Evolutionary conservation across 2,329 filamentous ascomycete genomes (phyloP), one percentile per base, ranked within the genome.

Genomic region (Lachnellula willkommii): DNA sequence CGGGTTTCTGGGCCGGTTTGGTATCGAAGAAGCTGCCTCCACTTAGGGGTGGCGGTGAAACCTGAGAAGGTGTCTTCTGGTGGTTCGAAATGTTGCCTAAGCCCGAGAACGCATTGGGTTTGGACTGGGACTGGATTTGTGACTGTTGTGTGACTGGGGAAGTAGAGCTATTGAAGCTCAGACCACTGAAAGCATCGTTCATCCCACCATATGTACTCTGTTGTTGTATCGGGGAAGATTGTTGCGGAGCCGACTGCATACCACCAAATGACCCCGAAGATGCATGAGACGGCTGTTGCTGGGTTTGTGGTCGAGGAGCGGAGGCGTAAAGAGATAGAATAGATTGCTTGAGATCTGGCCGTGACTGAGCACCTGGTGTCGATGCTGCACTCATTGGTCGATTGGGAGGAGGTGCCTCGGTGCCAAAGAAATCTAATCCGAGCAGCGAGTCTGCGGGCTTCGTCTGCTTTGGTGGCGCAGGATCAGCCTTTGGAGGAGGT

Each of bases 291-390:
- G 79, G 74, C 45, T 74, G 71, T 55, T 78, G 76, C 54, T 73
- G 76, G 26, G 83, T 77, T 64, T 89, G 87, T n/a, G 89, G 84
- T 68, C 90, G 88, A 1, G 91, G 88, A 5, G 84, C 83, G 7
- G 90, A 88, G 11, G 92, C 90, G 70, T 99, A 99, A 15, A 99
- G 80, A 7, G 94, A 99, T 49, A 99, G 75, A 58, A 99, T 99
- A 2, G 93, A 97, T 72, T 96, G 93, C 74, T 99, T 99, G 58
- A 99, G 77, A 69, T 99, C 94, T 2, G 93, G 92, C 59, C 94
- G 81, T 47, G 91, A 95, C 65, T 89, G 85, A 12, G 79, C 70
- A 5, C 80, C 79, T 47, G 81, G 75, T 12, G 85, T 81, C 17
- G 86, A 84, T 4, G 86, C 82, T 20, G 90, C 90, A 73, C 90